Percentiles rank a stretch among this genome's conserved stretches.
Evolutionary conservation across 2,329 filamentous ascomycete species (phyloP).

Genomic region (Ceratocystis diversiconidia): DNA sequence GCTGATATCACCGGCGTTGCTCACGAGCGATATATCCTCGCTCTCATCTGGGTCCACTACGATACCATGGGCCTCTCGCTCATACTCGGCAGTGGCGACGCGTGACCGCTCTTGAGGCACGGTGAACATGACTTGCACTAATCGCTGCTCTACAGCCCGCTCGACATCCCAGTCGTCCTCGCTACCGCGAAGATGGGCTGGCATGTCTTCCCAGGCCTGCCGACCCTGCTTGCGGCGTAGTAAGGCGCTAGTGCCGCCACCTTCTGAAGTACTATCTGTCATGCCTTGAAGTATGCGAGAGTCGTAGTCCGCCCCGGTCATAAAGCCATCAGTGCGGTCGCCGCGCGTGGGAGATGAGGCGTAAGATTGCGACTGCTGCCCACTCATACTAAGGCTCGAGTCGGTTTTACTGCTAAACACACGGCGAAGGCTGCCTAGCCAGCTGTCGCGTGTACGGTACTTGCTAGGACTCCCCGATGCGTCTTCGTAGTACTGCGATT

Average conservation of each 20-base stretch:
- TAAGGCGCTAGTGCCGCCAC: slow-evolving; percentile 26
- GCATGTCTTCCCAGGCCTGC: slow-evolving; percentile 35
- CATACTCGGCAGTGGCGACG: slow-evolving; percentile 69
- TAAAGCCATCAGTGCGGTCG: slow-evolving; percentile 26
- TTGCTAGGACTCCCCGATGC: slow-evolving; percentile 43
- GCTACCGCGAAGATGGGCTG: slow-evolving; percentile 24
- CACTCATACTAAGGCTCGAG: slow-evolving; percentile 20
- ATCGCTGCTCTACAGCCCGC: slow-evolving; percentile 51
- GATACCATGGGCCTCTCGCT: slow-evolving; percentile 20
- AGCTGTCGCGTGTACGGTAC: slow-evolving; percentile 41
- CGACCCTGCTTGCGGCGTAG: slow-evolving; percentile 42
- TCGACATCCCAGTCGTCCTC: slow-evolving; percentile 70
- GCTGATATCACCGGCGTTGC: slow-evolving; percentile 16
- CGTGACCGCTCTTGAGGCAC: slow-evolving; percentile 73
- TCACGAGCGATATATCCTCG: slow-evolving; percentile 14
- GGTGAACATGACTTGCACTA: slow-evolving; percentile 83
- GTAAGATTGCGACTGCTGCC: slow-evolving; percentile 20
- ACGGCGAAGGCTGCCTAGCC: slow-evolving; percentile 54
- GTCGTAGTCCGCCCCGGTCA: slow-evolving; percentile 27
- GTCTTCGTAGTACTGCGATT: slow-evolving; percentile 26
- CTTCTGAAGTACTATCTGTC: slow-evolving; percentile 27
- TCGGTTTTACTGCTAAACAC: slow-evolving; percentile 39
- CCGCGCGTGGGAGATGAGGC: slow-evolving; percentile 22
- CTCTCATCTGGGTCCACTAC: slow-evolving; percentile 13
- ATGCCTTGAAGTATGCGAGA: slow-evolving; percentile 29